These are phyloP conservation scores for Lentinus brumalis DNA, from an alignment of 768 basidiomycete species.

Conservation along the genomic window DNA sequence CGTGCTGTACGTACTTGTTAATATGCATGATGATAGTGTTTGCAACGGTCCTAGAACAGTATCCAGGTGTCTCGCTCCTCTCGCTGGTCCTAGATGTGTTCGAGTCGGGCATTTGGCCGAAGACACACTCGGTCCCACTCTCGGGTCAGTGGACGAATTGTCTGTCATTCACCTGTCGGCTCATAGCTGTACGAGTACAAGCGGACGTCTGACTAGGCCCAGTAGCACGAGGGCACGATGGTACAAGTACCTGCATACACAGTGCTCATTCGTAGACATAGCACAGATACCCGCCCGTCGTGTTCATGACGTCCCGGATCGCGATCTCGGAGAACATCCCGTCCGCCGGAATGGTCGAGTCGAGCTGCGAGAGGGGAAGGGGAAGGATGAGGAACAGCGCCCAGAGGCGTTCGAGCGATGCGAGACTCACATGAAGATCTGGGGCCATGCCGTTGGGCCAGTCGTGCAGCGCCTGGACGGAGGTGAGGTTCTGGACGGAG, in stretches of 20 bases:
- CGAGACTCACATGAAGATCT: conserved; percentile 22
- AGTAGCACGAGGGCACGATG: too few species aligned
- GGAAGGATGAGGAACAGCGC: neutral
- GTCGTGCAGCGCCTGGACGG: conserved; percentile 19
- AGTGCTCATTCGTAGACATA: conserved; percentile 36
- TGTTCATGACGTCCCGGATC: conserved; percentile 34
- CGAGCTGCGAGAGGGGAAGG: conserved; percentile 21
- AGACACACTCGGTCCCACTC: too few species aligned
- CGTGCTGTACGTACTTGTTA: too few species aligned
- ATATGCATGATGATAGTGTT: too few species aligned
- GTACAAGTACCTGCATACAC: neutral
- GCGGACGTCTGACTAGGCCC: too few species aligned
- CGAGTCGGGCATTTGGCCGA: too few species aligned
- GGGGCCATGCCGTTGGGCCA: conserved; percentile 33
- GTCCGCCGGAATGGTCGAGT: conserved; percentile 30
- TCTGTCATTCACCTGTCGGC: too few species aligned
- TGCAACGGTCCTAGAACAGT: too few species aligned
- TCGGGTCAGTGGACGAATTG: too few species aligned
- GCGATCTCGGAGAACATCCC: conserved; percentile 28
- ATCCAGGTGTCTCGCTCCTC: too few species aligned
- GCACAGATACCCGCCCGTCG: conserved; percentile 36
- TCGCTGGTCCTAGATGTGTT: too few species aligned
- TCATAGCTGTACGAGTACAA: too few species aligned
- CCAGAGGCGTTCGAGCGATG: neutral
- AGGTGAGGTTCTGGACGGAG: conserved; percentile 30